Evolutionary conservation across 768 basidiomycete species (phyloP).

Genomic region (Punctularia strigosozonata): DNA sequence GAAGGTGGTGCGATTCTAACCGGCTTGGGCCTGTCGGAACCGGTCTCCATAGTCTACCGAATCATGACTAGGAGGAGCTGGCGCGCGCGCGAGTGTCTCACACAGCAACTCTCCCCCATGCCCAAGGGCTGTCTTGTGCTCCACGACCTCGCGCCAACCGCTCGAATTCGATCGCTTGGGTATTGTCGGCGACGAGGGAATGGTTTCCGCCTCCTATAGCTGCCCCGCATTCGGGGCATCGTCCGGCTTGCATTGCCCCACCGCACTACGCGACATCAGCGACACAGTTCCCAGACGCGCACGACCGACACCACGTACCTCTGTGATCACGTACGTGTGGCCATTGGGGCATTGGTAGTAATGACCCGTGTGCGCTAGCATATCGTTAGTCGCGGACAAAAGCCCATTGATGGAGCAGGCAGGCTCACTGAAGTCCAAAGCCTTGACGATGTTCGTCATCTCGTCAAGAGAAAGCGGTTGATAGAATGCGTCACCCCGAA

Average conservation of each 20-base stretch:
- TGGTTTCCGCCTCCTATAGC: conserved; percentile 17
- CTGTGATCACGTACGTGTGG: conserved; percentile 17
- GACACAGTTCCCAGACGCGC: neutral
- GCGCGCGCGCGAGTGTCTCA: no score
- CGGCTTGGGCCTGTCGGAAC: no score
- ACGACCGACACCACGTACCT: conserved; percentile 8
- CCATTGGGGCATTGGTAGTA: conserved; percentile 22
- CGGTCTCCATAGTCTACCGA: no score
- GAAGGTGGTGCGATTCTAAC: no score
- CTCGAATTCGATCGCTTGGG: conserved; percentile 12
- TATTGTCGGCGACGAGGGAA: conserved; percentile 9
- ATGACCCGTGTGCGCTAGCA: conserved; percentile 16
- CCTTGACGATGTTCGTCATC: conserved; percentile 34
- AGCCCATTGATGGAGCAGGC: no score
- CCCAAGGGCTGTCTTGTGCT: conserved; percentile 10
- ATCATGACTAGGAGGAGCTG: no score
- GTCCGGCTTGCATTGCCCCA: conserved; percentile 11
- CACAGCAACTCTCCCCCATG: no score
- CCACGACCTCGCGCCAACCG: conserved; percentile 11
- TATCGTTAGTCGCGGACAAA: neutral
- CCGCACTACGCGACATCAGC: conserved; percentile 12
- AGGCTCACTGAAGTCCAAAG: conserved; percentile 34
- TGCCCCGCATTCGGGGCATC: conserved; percentile 17
- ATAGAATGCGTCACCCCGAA: conserved; percentile 36
- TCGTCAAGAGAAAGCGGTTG: conserved; percentile 42